Evolutionary conservation across 2,329 filamentous ascomycete genomes (phyloP), one percentile per base, ranked within the genome.

Genomic region (Colletotrichum sp.): DNA sequence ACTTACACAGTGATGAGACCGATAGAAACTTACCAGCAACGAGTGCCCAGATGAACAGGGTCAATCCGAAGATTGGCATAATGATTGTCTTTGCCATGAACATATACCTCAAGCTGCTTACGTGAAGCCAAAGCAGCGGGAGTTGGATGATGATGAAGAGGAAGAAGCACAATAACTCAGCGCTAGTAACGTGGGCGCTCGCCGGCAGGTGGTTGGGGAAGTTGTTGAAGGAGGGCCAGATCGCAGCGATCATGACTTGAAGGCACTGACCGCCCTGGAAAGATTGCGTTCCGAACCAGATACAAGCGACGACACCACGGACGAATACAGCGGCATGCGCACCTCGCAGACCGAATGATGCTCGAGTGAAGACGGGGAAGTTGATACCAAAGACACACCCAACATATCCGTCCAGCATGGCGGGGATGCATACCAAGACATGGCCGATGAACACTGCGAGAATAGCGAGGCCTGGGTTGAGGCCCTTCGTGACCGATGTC

Each of bases 181-280:
- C 44, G 62, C 72, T 79, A 2, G 82, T 82, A 44, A 82, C 82
- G 75, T 85, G 84, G n/a, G 84, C 83, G 59, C 78, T 82, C 1
- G 79, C 80, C 2, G 85, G 82, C 28, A 89, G 82, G 34, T 82
- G 81, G 71, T 88, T 88, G 6, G 85, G 85, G 18, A 89, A 82
- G 67, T 80, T 81, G 18, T 81, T 77, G 76, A 85, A 87, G 21
- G 82, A 83, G 1, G 86, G 85, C 85, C 85, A 88, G 72, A 87
- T 85, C 16, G 84, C 82, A 3, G 79, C 77, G 12, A 85, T 80
- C 79, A 84, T 81, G 49, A 82, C 78, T 13, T 79, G 82, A n/a
- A 84, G 78, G 44, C 80, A 80, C 8, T 79, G 80, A 2, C 80
- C 81, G 9, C 83, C 83, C 59, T 79, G 79, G 36, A 80, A 81